Conservation (phyloP, 306 rosid genomes). For the Canavalia ensiformis region DNA sequence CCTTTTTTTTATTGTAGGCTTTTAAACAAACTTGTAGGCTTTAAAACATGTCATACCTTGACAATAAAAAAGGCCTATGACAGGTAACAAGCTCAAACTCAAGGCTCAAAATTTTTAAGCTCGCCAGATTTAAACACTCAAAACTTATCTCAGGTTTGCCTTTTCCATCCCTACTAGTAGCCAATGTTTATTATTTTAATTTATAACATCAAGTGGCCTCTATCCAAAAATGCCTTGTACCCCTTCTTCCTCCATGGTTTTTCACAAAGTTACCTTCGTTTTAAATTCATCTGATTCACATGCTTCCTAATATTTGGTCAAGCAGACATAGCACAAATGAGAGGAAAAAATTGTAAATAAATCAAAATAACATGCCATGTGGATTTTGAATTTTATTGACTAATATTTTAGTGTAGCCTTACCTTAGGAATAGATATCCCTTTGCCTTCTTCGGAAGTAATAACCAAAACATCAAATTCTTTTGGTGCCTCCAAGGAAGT, state of each 20-base stretch:
- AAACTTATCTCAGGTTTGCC: too few relatives aligned
- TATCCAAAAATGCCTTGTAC: constrained; percentile 78
- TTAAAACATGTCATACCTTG: too few relatives aligned
- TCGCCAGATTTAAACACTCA: too few relatives aligned
- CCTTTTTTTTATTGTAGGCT: too few relatives aligned
- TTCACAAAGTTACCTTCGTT: constrained; percentile 81
- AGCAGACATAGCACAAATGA: neutral
- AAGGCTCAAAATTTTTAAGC: too few relatives aligned
- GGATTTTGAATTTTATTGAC: constrained; percentile 16
- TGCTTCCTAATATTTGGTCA: constrained; percentile 69
- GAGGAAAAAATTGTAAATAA: neutral
- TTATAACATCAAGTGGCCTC: constrained; percentile 17
- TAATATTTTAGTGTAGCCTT: neutral
- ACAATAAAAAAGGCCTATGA: too few relatives aligned
- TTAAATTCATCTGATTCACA: constrained; percentile 89
- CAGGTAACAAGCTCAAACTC: too few relatives aligned
- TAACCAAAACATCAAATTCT: constrained; percentile 81
- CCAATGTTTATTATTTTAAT: neutral
- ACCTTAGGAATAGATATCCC: constrained; percentile 91
- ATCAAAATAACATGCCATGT: neutral
- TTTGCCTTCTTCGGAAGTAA: constrained; percentile 83
- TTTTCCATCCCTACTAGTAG: neutral
- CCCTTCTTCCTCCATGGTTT: constrained; percentile 90
- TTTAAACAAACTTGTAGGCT: too few relatives aligned
- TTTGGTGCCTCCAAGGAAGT: constrained; percentile 41